Percentiles rank a stretch among this genome's conserved stretches.
Conservation (phyloP, 371 early-diverging fungal genomes). For the Mucor mucedo region DNA sequence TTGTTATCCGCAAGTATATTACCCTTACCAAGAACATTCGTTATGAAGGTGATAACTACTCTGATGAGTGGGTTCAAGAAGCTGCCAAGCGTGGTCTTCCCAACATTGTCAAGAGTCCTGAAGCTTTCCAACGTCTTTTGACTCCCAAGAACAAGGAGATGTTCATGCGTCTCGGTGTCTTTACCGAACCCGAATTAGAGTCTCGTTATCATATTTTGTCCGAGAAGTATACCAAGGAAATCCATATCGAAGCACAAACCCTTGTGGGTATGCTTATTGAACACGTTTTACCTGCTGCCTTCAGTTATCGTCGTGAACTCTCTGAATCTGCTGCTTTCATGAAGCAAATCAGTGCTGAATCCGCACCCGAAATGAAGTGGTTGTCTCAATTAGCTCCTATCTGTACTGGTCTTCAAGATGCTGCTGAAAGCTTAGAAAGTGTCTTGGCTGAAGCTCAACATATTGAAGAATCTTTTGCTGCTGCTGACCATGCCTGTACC, state of each 20-base stretch:
- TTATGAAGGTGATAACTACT: conserved; percentile 97
- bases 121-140: conserved; percentile 83
- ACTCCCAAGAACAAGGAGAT: conserved; percentile 73
- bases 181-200: conserved; percentile 83
- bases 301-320: conserved; percentile 83
- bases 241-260: conserved; percentile 93
- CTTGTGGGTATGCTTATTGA: conserved; percentile 77
- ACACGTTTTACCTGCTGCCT: conserved; percentile 88
- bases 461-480: conserved; percentile 63
- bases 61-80: conserved; percentile 78
- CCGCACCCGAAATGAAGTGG: conserved; percentile 70
- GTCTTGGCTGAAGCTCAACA: conserved; percentile 59
- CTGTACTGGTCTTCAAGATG: conserved; percentile 60
- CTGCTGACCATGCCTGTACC: conserved; percentile 66
- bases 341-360: conserved; percentile 62
- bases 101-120: conserved; percentile 88
- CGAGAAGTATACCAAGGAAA: conserved; percentile 96
- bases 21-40: conserved; percentile 83
- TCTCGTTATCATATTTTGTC: conserved; percentile 93
- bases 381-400: conserved; percentile 70
- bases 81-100: conserved; percentile 90
- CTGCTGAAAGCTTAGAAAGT: conserved; percentile 56
- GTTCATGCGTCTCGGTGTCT: conserved; percentile 81
- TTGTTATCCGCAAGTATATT: conserved; percentile 87
- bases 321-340: conserved; percentile 76